These are phyloP conservation scores for Trichoderma sp. DNA, from an alignment of 2,329 filamentous ascomycete genomes.

Conservation along the genomic window DNA sequence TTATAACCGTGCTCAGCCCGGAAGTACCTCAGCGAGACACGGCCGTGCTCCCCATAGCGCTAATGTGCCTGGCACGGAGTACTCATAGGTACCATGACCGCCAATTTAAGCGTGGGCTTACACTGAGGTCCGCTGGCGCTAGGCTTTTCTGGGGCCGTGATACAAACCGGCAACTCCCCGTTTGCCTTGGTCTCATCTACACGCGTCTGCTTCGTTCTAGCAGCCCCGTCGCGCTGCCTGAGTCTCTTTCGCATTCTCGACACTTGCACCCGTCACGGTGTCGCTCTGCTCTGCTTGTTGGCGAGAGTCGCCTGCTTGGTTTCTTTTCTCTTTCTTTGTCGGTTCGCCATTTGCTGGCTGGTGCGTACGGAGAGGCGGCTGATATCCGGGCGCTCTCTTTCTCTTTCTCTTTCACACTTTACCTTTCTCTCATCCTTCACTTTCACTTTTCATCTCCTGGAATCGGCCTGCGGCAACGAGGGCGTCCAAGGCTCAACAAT, in stretches of 20 bases:
- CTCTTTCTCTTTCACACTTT: not conserved
- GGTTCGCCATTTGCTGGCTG: not conserved
- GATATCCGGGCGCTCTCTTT: not conserved
- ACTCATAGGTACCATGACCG: not conserved
- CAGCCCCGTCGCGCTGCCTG: slow-evolving; percentile 16
- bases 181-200: slow-evolving; percentile 21
- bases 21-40: not conserved
- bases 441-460: not conserved
- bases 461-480: not conserved
- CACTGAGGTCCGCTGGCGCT: slow-evolving; percentile 8
- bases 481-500: slow-evolving; percentile 4
- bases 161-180: slow-evolving; percentile 12
- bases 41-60: not conserved
- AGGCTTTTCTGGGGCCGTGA: slow-evolving; percentile 20
- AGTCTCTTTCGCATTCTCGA: slow-evolving; percentile 7
- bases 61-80: not conserved
- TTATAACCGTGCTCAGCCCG: not conserved
- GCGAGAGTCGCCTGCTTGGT: not conserved
- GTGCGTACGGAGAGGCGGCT: not conserved
- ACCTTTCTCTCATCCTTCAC: not conserved
- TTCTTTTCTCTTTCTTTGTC: not conserved
- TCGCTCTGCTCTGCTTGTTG: not conserved
- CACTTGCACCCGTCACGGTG: not conserved
- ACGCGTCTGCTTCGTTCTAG: slow-evolving; percentile 21
- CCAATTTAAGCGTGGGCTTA: not conserved